These are phyloP conservation scores for Saprolegnia diclina DNA, from an alignment of 352 stramenopile genomes.

Conservation along the genomic window DNA sequence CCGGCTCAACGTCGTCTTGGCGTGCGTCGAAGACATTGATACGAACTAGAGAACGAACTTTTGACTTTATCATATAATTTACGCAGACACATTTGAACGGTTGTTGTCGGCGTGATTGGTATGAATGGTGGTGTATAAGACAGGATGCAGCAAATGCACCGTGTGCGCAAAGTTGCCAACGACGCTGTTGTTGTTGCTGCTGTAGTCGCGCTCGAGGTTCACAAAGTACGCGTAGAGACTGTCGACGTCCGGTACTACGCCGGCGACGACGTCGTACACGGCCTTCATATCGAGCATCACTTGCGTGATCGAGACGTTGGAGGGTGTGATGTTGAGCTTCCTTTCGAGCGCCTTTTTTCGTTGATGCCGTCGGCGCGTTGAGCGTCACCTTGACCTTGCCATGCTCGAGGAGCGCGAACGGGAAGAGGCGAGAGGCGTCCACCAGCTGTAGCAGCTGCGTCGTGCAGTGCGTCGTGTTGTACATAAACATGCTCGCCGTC, in stretches of 20 bases:
- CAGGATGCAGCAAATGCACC: constrained; percentile 17
- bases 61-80: not conserved
- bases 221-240: constrained; percentile 10
- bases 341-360: constrained; percentile 8
- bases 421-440: not conserved
- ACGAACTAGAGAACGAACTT: not conserved
- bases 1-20: constrained; percentile 9
- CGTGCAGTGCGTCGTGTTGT: not conserved
- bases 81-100: no score
- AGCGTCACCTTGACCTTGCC: constrained; percentile 8
- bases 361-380: constrained; percentile 1
- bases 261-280: constrained; percentile 1
- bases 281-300: constrained; percentile 20
- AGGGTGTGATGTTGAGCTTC: not conserved
- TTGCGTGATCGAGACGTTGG: not conserved
- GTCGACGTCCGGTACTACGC: not conserved
- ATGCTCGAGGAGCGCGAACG: constrained; percentile 1
- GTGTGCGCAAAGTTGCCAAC: constrained; percentile 24
- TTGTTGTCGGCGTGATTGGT: no score
- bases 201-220: constrained; percentile 16
- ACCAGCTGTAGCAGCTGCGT: not conserved
- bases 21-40: constrained; percentile 8
- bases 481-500: constrained; percentile 2
- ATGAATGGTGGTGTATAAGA: constrained; percentile 11
- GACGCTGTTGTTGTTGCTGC: not conserved